Conservation (phyloP, 441 rosid genomes). For the Brassica balearica region DNA sequence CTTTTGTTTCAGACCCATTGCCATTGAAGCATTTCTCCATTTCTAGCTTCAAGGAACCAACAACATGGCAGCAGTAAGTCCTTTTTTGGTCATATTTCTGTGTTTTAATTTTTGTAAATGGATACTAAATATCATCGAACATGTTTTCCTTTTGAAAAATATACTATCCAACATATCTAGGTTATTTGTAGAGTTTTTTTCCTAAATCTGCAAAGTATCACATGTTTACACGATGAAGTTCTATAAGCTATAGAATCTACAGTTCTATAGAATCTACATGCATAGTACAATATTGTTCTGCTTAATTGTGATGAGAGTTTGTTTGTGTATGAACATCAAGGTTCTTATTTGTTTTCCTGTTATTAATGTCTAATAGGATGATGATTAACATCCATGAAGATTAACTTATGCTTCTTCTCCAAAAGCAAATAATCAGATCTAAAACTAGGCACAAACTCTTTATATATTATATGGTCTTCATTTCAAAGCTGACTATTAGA, state of each 20-base stretch:
- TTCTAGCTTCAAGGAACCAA: slow-evolving; percentile 24
- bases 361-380: not conserved
- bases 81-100: not conserved
- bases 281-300: not conserved
- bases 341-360: not conserved
- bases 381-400: not conserved
- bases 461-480: not conserved
- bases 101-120: slow-evolving; percentile 6
- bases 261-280: not conserved
- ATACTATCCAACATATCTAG: not conserved
- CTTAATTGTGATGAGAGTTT: slow-evolving; percentile 3
- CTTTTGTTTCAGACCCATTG: slow-evolving; percentile 6
- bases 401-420: not conserved
- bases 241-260: too few relatives aligned
- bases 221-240: not conserved
- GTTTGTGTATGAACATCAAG: not conserved
- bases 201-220: not conserved
- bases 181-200: not conserved
- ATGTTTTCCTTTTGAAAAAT: not conserved
- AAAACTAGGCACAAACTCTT: not conserved
- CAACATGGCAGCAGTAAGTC: slow-evolving; percentile 41
- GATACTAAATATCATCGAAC: not conserved
- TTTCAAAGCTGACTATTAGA: not conserved
- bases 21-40: slow-evolving; percentile 25
- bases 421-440: not conserved